Base-by-base conservation (phyloP, 441 rosid species). In the Heliophila coronopifolia region DNA sequence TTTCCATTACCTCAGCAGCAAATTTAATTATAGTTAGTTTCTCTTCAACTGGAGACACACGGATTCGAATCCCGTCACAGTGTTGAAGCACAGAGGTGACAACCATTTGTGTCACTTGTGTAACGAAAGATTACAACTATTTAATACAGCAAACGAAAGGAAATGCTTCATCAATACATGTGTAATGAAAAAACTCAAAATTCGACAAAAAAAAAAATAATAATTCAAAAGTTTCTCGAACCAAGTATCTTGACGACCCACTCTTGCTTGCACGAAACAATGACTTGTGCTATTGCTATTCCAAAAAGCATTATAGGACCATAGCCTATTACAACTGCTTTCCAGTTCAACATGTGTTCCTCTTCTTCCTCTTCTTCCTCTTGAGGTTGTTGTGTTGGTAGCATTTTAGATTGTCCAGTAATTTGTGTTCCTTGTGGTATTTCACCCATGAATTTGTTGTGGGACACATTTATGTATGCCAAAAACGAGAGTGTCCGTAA, bases 391-490 rank as follows among this genome's bases (percentile, higher is more conserved):
- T 24, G 10, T 12, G 25, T 6, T n/a, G n/a, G n/a, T 5, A 18
- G 24, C 0, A 1, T 5, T 3, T 0, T 9, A 1, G 12, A 0
- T 18, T 78, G 79, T 28, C 85, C 24, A 11, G 0, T 15, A 7
- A 81, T 20, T 1, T 81, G 83, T 0, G 12, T 22, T 0, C 11
- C 7, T 0, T 0, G 0, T 12, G 84, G 79, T 7, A 78, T 78
- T 41, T 0, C 6, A 10, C 79, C 79, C 0, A 0, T 59, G 0
- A 78, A 63, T 0, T 26, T 28, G 38, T 78, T 78, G 17, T 28
- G 0, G 0, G 84, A 75, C n/a, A 75, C 44, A 31, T 75, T 53
- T 30, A 75, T 37, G 4, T 34, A 0, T 0, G 75, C 33, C 16
- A 78, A 73, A 50, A 73, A 76, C 42, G 0, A 26, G 0, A 78